These are phyloP conservation scores for Colletotrichum phormii DNA, from an alignment of 2,329 filamentous ascomycete genomes.

Conservation along the genomic window DNA sequence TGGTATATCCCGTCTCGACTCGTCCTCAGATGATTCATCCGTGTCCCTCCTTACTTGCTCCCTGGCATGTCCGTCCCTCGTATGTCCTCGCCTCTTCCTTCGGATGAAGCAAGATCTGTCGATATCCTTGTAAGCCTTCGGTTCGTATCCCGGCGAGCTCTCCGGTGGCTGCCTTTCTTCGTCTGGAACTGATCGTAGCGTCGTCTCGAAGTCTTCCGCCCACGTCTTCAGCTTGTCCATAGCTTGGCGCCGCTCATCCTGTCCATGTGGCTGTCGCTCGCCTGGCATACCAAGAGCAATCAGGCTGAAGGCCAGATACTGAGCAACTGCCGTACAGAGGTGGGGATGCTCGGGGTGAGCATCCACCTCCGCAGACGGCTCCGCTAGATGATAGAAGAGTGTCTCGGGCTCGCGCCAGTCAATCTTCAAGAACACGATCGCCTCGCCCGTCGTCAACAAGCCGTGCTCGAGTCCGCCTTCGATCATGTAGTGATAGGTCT, in stretches of 20 bases:
- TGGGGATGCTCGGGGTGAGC: constrained; percentile 39
- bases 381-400: constrained; percentile 47
- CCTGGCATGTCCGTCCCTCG: not conserved
- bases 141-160: constrained; percentile 33
- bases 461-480: constrained; percentile 56
- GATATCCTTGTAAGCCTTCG: constrained; percentile 37
- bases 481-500: constrained; percentile 64
- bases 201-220: constrained; percentile 42
- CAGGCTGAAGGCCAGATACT: constrained; percentile 46
- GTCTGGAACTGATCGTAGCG: constrained; percentile 38
- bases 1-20: not conserved
- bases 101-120: constrained; percentile 36
- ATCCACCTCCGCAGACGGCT: constrained; percentile 42
- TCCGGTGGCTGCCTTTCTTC: constrained; percentile 33
- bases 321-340: constrained; percentile 43
- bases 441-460: constrained; percentile 54
- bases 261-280: constrained; percentile 22
- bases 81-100: not conserved
- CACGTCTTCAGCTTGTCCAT: constrained; percentile 35
- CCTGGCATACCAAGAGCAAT: constrained; percentile 40
- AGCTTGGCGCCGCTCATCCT: constrained; percentile 37
- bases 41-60: not conserved
- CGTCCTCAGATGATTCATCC: not conserved
- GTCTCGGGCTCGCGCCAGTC: constrained; percentile 42
- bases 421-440: constrained; percentile 55